Conservation (phyloP, 495 filamentous ascomycete genomes). For the Cercophora newfieldiana region DNA sequence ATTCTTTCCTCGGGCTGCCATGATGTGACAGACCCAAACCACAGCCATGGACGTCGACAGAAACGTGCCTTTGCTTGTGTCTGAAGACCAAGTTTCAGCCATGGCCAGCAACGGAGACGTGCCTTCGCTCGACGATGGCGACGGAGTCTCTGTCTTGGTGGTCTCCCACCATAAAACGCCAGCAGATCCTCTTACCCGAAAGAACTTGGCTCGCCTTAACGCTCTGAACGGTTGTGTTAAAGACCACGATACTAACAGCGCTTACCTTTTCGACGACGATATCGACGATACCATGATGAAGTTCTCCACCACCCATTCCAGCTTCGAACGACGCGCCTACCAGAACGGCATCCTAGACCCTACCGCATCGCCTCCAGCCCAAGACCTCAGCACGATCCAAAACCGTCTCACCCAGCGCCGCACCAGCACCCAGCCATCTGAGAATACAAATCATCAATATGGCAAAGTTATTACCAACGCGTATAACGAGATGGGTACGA, state of each 20-base stretch:
- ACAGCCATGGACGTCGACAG: background rate
- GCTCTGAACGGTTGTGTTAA: slow-evolving; percentile 1
- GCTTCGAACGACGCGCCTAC: slow-evolving; percentile 4
- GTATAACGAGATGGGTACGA: background rate
- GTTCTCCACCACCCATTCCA: slow-evolving; percentile 1
- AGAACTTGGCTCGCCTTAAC: slow-evolving; percentile 15
- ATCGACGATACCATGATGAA: background rate
- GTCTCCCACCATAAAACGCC: background rate
- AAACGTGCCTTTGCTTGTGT: background rate
- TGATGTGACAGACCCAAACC: background rate
- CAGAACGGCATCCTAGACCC: slow-evolving; percentile 17
- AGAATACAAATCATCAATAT: slow-evolving; percentile 3
- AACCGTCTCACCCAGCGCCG: slow-evolving; percentile 4
- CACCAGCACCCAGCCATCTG: slow-evolving; percentile 14
- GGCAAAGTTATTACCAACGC: background rate
- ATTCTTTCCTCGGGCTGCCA: slow-evolving; percentile 2
- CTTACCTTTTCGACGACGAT: slow-evolving; percentile 7
- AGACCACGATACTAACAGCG: slow-evolving; percentile 6
- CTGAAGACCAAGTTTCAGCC: background rate
- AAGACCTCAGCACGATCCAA: background rate
- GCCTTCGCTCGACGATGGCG: slow-evolving; percentile 1
- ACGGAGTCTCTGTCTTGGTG: slow-evolving; percentile 1
- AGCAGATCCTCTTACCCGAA: slow-evolving; percentile 9
- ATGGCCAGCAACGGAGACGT: slow-evolving; percentile 2
- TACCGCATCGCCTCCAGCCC: background rate